Base-by-base conservation (phyloP, 2,329 filamentous ascomycete species). In the Alternaria sp. region DNA sequence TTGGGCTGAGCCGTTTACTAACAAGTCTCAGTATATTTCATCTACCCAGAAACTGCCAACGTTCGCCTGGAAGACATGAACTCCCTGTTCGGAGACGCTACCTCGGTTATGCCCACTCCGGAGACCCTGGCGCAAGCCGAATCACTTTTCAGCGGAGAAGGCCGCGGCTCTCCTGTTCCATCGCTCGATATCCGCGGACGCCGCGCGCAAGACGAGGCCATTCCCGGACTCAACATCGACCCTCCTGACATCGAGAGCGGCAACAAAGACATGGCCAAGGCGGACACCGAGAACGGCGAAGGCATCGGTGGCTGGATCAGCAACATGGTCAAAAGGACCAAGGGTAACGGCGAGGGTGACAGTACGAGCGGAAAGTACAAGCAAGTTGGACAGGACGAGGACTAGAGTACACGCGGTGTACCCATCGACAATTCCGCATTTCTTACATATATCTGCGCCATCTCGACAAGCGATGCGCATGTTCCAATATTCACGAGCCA, bases 11-110 rank as follows among this genome's bases (percentile, higher is more conserved):
- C 30, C 9, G 21, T 45, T 69, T 61, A 49, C 76, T 80, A 54
- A 80, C 51, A 21, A 19, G 6, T 10, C 5, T 25, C 68, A 97
- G 96, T 99, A 8, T 99, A 95, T 82, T 98, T 98, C 81, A 88
- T 97, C 70, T 99, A 98, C 79, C 96, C 96, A 28, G 96, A 99
- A 81, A 99, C 96, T 0, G 96, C 94, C 70, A 96, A 96, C 73
- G 90, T 99, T 61, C 91, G 94, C 61, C 86, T 99, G 54, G 96
- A 99, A 81, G 96, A 99, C 71, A 99, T 99, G 96, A 93, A 97
- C 78, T 87, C 89, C 3, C 83, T 99, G 15, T 99, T 99, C 75
- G 96, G 96, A 68, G 96, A 99, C 79, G 92, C 94, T 36, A 96
- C 92, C 25, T 94, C 93, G 3, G 88, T 90, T 11, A 90, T 92